phyloP scores from a whole-genome alignment of 495 filamentous ascomycete genomes.

The Annulohypoxylon moriforme region DNA sequence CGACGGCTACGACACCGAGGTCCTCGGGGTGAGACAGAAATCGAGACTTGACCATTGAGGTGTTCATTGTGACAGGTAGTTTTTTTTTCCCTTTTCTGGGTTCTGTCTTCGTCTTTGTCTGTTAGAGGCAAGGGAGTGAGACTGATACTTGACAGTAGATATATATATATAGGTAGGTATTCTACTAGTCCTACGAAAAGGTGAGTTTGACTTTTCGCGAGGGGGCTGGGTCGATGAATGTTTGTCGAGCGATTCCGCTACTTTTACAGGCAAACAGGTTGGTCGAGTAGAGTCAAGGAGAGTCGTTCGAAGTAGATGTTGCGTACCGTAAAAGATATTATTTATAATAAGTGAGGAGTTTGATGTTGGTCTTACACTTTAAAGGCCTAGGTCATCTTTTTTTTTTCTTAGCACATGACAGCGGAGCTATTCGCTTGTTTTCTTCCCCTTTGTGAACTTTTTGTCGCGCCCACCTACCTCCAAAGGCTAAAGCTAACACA shows the following conservation, averaged over 20 bases:
- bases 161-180: not conserved
- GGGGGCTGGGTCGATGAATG: not conserved
- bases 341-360: conserved; percentile 8
- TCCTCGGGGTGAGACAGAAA: conserved; percentile 83
- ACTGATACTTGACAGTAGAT: not conserved
- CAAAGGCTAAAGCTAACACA: conserved; percentile 26
- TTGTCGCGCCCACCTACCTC: conserved; percentile 13
- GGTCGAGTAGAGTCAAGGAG: not conserved
- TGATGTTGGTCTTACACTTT: conserved; percentile 7
- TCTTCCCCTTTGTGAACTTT: not conserved
- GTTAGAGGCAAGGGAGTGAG: not conserved
- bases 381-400: conserved; percentile 7
- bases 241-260: not conserved
- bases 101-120: conserved; percentile 6
- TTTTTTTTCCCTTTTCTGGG: not conserved
- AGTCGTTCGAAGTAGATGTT: not conserved
- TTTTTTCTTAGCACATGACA: conserved; percentile 35
- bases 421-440: conserved; percentile 24
- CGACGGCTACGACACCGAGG: conserved; percentile 92
- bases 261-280: not conserved
- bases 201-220: not conserved
- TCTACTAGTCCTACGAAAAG: not conserved
- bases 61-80: conserved; percentile 52
- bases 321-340: not conserved
- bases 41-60: conserved; percentile 79